Evolutionary conservation across 768 basidiomycete genomes (phyloP).

Genomic region (Lactarius deliciosus): DNA sequence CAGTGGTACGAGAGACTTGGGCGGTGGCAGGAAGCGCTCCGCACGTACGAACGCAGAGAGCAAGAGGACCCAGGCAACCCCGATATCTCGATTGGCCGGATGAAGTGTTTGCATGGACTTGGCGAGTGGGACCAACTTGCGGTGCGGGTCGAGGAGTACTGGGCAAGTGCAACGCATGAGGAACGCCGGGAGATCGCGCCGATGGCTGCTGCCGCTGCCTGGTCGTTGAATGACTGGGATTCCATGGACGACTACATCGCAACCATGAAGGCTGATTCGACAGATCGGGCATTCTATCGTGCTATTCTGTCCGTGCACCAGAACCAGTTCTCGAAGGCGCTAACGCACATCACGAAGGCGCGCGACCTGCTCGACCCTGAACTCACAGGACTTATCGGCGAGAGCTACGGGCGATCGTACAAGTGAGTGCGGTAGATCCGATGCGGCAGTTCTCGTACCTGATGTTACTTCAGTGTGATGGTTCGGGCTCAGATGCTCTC

Average conservation of each 20-base stretch:
- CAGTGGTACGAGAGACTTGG: constrained; percentile 98
- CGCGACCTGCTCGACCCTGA: constrained; percentile 91
- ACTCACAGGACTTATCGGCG: constrained; percentile 86
- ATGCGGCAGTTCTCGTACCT: constrained; percentile 7
- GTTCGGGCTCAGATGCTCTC: constrained; percentile 98
- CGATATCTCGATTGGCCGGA: constrained; percentile 81
- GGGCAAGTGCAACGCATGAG: constrained; percentile 80
- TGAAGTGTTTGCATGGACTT: constrained; percentile 95
- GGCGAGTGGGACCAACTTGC: constrained; percentile 97
- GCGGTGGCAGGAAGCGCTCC: constrained; percentile 91
- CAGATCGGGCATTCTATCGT: constrained; percentile 93
- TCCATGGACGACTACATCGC: constrained; percentile 96
- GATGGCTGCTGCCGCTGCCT: constrained; percentile 95
- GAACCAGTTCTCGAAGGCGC: constrained; percentile 91
- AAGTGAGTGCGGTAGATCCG: constrained; percentile 54
- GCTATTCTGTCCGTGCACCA: constrained; percentile 96
- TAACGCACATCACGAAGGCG: constrained; percentile 87
- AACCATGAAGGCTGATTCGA: constrained; percentile 89
- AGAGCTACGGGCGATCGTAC: constrained; percentile 96
- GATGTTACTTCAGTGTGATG: constrained; percentile 62
- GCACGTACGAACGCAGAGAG: constrained; percentile 78
- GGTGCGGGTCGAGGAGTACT: constrained; percentile 80
- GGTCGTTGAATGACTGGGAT: constrained; percentile 97
- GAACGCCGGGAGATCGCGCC: constrained; percentile 91
- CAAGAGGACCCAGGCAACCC: constrained; percentile 72